Percentiles rank a stretch among this genome's conserved stretches.
Evolutionary conservation across 768 basidiomycete genomes (phyloP).

Genomic region (Leucocoprinus sp.): DNA sequence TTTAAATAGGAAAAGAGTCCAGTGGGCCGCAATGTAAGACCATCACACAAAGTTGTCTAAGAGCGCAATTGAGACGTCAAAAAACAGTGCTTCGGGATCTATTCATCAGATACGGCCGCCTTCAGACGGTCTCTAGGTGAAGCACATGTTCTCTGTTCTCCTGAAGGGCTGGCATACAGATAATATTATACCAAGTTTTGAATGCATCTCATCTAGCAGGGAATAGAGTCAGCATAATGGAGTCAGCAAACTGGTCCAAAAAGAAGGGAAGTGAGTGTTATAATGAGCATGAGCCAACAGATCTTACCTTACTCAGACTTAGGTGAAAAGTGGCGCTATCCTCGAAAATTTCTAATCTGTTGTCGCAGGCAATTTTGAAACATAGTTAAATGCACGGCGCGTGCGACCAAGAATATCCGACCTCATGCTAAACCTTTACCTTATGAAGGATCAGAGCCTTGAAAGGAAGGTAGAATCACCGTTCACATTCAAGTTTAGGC

Average conservation of each 20-base stretch:
- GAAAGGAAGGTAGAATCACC: no score
- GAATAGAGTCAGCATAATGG: not conserved
- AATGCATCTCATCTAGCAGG: not conserved
- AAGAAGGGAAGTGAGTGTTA: not conserved
- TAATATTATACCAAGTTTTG: not conserved
- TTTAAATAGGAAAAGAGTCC: constrained; percentile 7
- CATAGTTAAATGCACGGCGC: no score
- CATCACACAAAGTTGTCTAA: not conserved
- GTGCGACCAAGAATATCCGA: no score
- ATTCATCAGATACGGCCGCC: not conserved
- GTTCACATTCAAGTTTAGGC: no score
- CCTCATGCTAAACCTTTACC: no score
- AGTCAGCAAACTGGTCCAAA: constrained; percentile 23
- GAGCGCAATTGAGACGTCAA: not conserved
- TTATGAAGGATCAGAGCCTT: no score
- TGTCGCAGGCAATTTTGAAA: no score
- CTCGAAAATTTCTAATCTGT: no score
- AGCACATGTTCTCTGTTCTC: constrained; percentile 4
- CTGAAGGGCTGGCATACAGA: no score
- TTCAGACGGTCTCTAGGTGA: not conserved
- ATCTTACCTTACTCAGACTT: not conserved
- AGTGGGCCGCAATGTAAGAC: not conserved
- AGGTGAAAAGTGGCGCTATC: not conserved
- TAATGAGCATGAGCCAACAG: not conserved
- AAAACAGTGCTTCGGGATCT: not conserved